Evolutionary conservation across 2,329 filamentous ascomycete species (phyloP), one percentile per base, ranked within the genome.

Genomic region (Tolypocladium amazonense): DNA sequence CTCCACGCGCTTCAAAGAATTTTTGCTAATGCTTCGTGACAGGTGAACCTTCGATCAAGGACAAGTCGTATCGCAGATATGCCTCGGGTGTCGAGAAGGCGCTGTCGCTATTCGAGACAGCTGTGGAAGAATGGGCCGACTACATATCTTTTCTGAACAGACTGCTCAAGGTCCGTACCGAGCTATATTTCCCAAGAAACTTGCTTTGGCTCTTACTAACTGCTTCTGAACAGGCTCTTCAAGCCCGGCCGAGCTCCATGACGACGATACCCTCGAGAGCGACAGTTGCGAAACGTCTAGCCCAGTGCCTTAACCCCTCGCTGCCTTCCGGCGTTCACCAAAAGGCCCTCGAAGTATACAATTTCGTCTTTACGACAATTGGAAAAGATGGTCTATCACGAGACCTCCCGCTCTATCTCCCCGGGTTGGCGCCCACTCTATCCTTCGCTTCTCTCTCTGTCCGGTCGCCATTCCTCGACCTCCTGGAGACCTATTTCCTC

Each of bases 61-160:
- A 88, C 73, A 88, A 88, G 72, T 74, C 81, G 58, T 93, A 90
- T 72, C 90, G 92, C 65, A 89, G 92, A 73, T 99, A 97, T 84
- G 91, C 92, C 53, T 85, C 88, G 56, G 89, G 86, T 61, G 87
- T 99, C 65, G 93, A 97, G 70, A 86, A 92, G 72, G 89, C 92
- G 39, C 81, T 99, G 63, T 84, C 89, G 54, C 81, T 96, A 39
- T 99, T 97, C 77, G 94, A 99, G 71, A 92, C 90, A 20, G 87
- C 91, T 37, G 81, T 97, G 66, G 92, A 97, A 75, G 94, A 99
- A 85, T 99, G 94, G 94, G 94, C 95, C 56, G 94, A 99, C 76
- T 99, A 99, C 72, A 99, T 99, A 69, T 96, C 93, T 23, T 99
- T 97, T 72, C 78, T 99, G 59, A 95, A 90, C 71, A 86, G 91